phyloP scores from a whole-genome alignment of 2,329 filamentous ascomycete genomes.

The Dactylonectria macrodidyma region DNA sequence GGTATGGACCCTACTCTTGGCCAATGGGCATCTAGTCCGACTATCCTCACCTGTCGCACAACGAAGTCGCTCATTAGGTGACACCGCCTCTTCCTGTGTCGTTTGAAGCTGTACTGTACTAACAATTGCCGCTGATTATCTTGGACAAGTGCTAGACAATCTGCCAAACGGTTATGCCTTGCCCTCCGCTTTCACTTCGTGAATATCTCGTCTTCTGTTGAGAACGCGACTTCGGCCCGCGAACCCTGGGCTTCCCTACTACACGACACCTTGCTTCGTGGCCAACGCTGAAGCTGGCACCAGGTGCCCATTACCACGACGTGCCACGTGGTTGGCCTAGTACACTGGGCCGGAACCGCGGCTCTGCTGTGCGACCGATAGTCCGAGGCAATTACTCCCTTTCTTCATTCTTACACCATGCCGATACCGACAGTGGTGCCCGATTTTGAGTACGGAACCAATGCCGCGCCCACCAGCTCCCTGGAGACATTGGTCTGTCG shows the following conservation, averaged over 20 bases:
- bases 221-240: no score
- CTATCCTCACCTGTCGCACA: no score
- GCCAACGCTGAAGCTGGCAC: constrained; percentile 34
- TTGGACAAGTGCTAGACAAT: no score
- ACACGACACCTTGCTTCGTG: no score
- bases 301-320: constrained; percentile 42
- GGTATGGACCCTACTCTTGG: no score
- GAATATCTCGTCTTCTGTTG: no score
- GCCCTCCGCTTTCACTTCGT: no score
- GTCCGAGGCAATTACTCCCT: constrained; percentile 34
- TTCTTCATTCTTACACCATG: constrained; percentile 32
- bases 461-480: constrained; percentile 35
- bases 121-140: no score
- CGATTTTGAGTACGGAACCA: constrained; percentile 50
- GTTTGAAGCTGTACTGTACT: not conserved
- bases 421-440: constrained; percentile 46
- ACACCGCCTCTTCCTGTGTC: not conserved
- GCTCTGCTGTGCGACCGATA: constrained; percentile 30
- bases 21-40: no score
- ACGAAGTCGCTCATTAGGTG: not conserved
- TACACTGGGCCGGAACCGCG: constrained; percentile 29
- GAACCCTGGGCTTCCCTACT: no score
- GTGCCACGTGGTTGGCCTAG: constrained; percentile 44
- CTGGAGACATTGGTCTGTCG: constrained; percentile 49
- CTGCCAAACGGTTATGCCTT: no score